Conservation (phyloP, 1,284 basidiomycete species). For the Puccinia brachypodii region DNA sequence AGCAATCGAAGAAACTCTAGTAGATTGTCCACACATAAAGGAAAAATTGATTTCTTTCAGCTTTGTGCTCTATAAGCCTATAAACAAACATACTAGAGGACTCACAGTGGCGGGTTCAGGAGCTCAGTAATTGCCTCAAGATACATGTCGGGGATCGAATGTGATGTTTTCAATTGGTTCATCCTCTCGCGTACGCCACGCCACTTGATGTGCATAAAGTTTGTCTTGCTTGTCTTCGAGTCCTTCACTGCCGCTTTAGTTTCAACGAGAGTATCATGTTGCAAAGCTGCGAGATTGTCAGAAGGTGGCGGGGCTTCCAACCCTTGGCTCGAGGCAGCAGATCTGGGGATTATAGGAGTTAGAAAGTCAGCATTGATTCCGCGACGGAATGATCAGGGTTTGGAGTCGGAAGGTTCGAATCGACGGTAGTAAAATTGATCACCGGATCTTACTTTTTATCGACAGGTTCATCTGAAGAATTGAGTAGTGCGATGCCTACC, state of each 20-base stretch:
- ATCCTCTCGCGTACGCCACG: slow-evolving; percentile 3
- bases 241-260: not conserved
- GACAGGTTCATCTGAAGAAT: slow-evolving; percentile 53
- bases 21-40: slow-evolving; percentile 43
- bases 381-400: not conserved
- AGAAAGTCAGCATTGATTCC: not conserved
- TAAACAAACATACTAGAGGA: not conserved
- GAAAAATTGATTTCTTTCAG: slow-evolving; percentile 47
- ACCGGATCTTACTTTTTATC: not conserved
- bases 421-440: not conserved
- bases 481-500: slow-evolving; percentile 58
- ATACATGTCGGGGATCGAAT: slow-evolving; percentile 38
- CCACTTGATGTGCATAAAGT: not conserved
- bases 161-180: not conserved
- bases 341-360: not conserved
- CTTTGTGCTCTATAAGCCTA: not conserved
- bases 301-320: not conserved
- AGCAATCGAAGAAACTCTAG: slow-evolving; percentile 58
- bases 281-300: not conserved
- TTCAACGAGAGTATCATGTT: not conserved
- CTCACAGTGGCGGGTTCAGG: slow-evolving; percentile 50
- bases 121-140: slow-evolving; percentile 50
- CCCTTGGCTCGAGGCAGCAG: not conserved
- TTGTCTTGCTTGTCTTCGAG: not conserved
- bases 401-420: not conserved